Evolutionary conservation across 2,329 filamentous ascomycete genomes (phyloP), one percentile per base, ranked within the genome.

Genomic region (Akanthomyces uredinophilus): DNA sequence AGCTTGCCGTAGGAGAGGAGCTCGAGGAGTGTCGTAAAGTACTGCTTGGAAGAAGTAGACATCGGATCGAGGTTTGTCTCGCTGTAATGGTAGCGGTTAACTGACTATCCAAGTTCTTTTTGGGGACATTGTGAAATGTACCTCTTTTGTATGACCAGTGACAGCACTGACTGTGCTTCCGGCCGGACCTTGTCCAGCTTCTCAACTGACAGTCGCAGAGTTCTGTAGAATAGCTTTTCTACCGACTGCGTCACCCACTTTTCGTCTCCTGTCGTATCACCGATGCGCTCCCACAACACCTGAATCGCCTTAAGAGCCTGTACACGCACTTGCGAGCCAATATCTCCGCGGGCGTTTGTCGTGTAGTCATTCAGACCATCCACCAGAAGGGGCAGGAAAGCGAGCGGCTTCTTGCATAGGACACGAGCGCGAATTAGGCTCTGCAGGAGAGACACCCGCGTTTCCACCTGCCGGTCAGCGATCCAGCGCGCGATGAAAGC

Each of bases 101-200:
- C 18, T 22, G 18, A n/a, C 32, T 13, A 35, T 7, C 22, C 18
- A 6, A 3, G n/a, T 5, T 3, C 2, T 3, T 20, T 20, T 13
- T 3, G 18, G 7, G 29, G 7, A 20, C 8, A 11, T 27, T 44
- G 50, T 24, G 46, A 2, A 10, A 72, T 77, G 62, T 71, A 87
- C 85, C 72, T 74, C 27, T 77, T 65, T 29, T 74, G 66, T n/a
- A 85, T 67, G 24, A 77, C 68, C 51, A 82, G 66, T 5, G 75
- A 74, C 51, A 88, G 68, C 11, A 81, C 80, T 37, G 78, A 74
- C 64, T 88, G 86, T 1, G 87, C 89, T 65, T 86, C 83, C 0
- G 84, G 78, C 27, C 95, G 86, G 20, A 98, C 89, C 65, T 91
- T 90, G 73, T 98, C 94, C 2, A 98, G 81, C 72, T 96, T 97